A percentile compares a stretch with the other conserved stretches of the same genome.
These are phyloP conservation scores for Pythium folliculosum DNA, from an alignment of 352 stramenopile genomes.

Conservation along the genomic window DNA sequence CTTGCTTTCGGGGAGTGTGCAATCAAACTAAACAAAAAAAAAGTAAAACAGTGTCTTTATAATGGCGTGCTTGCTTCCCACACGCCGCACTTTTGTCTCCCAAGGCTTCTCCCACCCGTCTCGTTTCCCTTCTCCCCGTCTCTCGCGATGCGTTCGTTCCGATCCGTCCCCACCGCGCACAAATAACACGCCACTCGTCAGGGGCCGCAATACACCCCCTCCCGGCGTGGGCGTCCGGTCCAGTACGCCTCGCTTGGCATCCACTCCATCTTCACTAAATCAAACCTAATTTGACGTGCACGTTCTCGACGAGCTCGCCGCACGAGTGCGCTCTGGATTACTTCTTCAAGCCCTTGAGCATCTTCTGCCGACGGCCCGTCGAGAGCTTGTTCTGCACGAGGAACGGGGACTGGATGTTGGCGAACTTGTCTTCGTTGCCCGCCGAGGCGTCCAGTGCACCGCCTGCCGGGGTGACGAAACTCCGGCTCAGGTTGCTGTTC, in stretches of 20 bases:
- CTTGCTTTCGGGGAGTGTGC: background rate
- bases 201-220: background rate
- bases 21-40: background rate
- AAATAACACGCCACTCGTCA: constrained; percentile 6
- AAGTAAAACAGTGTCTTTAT: constrained; percentile 5
- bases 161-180: constrained; percentile 8
- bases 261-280: background rate
- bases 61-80: constrained; percentile 4
- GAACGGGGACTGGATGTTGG: constrained; percentile 86
- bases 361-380: constrained; percentile 82
- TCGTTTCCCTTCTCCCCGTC: background rate
- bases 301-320: background rate
- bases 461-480: constrained; percentile 31
- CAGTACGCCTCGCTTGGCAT: background rate
- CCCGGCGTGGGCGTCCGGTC: background rate
- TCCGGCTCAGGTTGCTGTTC: constrained; percentile 72
- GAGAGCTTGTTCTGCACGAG: constrained; percentile 87
- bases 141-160: background rate
- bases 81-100: constrained; percentile 2
- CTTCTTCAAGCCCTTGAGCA: constrained; percentile 89
- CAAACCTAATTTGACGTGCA: background rate
- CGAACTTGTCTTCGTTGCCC: constrained; percentile 83
- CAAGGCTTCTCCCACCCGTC: background rate
- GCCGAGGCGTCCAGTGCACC: constrained; percentile 37
- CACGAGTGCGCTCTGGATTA: constrained; percentile 30